Conservation (phyloP, 768 basidiomycete genomes). For the Cubamyces sp. region DNA sequence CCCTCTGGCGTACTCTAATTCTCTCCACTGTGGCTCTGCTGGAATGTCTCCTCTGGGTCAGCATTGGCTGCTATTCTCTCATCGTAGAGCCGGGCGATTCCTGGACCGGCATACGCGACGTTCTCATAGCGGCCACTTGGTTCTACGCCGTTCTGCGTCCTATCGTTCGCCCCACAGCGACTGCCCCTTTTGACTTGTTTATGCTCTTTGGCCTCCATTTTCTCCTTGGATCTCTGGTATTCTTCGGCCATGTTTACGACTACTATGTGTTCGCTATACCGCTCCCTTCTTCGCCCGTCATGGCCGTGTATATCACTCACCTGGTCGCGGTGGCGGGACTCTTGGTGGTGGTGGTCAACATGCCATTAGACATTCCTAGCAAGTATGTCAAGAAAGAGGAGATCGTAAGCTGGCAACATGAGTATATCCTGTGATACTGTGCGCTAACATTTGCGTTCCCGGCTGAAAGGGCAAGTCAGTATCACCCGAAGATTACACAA, state of each 20-base stretch:
- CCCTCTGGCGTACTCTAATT: slow-evolving; percentile 65
- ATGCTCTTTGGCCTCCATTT: slow-evolving; percentile 57
- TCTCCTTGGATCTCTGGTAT: slow-evolving; percentile 46
- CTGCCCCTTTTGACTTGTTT: slow-evolving; percentile 68
- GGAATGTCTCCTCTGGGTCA: slow-evolving; percentile 62
- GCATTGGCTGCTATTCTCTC: slow-evolving; percentile 57
- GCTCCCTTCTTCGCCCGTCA: slow-evolving; percentile 39
- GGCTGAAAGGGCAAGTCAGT: slow-evolving; percentile 50
- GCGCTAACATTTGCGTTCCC: neutral
- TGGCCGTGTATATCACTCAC: slow-evolving; percentile 43
- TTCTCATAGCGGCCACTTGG: slow-evolving; percentile 63
- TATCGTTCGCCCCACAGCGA: slow-evolving; percentile 54
- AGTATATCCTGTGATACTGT: neutral
- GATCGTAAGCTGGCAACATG: slow-evolving; percentile 52
- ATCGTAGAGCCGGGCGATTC: slow-evolving; percentile 36
- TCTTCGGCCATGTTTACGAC: slow-evolving; percentile 61
- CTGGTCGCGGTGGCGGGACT: slow-evolving; percentile 47
- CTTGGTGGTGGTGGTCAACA: slow-evolving; percentile 53
- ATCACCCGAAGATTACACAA: slow-evolving; percentile 79
- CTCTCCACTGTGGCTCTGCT: slow-evolving; percentile 59
- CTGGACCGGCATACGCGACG: slow-evolving; percentile 44
- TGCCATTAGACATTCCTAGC: slow-evolving; percentile 73
- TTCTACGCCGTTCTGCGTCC: slow-evolving; percentile 65
- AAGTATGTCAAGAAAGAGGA: slow-evolving; percentile 51
- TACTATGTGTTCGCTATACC: slow-evolving; percentile 47